Percentiles rank a stretch among this genome's conserved stretches.
phyloP scores from a whole-genome alignment of 2,329 filamentous ascomycete species.

The Truncatella angustata region DNA sequence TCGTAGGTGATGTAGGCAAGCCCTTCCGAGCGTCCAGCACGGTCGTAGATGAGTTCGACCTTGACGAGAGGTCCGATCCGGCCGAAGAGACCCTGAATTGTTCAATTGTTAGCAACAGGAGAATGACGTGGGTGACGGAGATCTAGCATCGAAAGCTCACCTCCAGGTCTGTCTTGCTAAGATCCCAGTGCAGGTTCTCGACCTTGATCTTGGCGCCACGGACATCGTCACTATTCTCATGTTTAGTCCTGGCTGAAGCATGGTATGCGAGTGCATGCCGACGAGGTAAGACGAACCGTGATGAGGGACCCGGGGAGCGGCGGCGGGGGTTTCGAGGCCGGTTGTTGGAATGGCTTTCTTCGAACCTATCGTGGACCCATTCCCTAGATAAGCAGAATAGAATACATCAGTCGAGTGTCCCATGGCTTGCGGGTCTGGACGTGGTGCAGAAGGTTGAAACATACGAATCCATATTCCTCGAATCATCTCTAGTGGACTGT shows the following conservation, averaged over 20 bases:
- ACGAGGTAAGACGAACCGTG: background rate
- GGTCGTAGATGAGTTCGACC: conserved; percentile 77
- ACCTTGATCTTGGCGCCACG: conserved; percentile 72
- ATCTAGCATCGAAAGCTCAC: conserved; percentile 41
- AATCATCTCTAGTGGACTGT: conserved; percentile 55
- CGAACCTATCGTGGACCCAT: conserved; percentile 92
- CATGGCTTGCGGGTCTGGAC: too few relatives aligned
- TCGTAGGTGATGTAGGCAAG: conserved; percentile 82
- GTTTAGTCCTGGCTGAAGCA: background rate
- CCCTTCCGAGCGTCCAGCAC: conserved; percentile 83
- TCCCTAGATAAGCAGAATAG: conserved; percentile 47
- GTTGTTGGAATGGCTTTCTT: conserved; percentile 55
- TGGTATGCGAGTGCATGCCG: background rate
- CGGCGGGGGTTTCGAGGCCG: conserved; percentile 18
- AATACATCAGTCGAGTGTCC: too few relatives aligned
- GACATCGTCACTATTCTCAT: conserved; percentile 39
- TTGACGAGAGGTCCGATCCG: conserved; percentile 71
- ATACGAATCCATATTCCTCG: conserved; percentile 69
- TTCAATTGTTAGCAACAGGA: conserved; percentile 24
- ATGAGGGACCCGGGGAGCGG: conserved; percentile 36
- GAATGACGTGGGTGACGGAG: too few relatives aligned
- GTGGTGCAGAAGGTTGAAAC: too few relatives aligned
- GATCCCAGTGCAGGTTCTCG: conserved; percentile 89
- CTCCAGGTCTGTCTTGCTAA: conserved; percentile 79
- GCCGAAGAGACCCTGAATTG: conserved; percentile 69